Percentiles rank a stretch among this genome's conserved stretches.
These are phyloP conservation scores for Glycine latifolia DNA, from an alignment of 306 rosid species.

Conservation along the genomic window DNA sequence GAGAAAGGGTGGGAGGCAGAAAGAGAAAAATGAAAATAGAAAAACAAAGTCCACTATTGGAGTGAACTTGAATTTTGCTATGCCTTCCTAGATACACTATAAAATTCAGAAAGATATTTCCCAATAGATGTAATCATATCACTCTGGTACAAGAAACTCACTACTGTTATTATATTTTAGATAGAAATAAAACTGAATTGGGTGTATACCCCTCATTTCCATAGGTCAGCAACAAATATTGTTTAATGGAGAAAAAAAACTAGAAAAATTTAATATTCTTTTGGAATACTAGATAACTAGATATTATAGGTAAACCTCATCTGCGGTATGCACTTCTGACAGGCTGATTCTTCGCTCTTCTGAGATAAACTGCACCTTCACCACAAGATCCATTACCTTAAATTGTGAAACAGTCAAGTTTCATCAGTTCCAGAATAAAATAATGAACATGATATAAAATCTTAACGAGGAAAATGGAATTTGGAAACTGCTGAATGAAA, in stretches of 20 bases:
- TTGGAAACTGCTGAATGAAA: neutral
- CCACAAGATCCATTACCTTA: constrained; percentile 84
- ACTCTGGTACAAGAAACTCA: too few species aligned
- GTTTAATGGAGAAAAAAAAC: too few species aligned
- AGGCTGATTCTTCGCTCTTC: constrained; percentile 82
- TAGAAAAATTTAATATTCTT: neutral
- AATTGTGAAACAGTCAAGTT: constrained; percentile 27
- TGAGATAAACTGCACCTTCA: constrained; percentile 62
- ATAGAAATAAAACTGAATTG: too few species aligned
- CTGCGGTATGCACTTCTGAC: constrained; percentile 87
- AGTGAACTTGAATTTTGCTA: too few species aligned
- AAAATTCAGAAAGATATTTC: too few species aligned
- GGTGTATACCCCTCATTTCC: too few species aligned
- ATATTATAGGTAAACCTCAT: constrained; percentile 62
- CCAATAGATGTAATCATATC: too few species aligned
- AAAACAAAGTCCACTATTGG: too few species aligned
- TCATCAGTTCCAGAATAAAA: constrained; percentile 13
- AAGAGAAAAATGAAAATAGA: neutral
- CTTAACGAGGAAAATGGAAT: neutral
- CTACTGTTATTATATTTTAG: too few species aligned
- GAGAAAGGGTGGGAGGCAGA: neutral
- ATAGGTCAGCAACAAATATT: too few species aligned
- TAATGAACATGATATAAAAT: neutral
- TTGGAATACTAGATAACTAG: neutral
- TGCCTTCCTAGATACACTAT: too few species aligned